Conservation (phyloP, 148 eudicot species). For the Amaranthus hypochondriacus region DNA sequence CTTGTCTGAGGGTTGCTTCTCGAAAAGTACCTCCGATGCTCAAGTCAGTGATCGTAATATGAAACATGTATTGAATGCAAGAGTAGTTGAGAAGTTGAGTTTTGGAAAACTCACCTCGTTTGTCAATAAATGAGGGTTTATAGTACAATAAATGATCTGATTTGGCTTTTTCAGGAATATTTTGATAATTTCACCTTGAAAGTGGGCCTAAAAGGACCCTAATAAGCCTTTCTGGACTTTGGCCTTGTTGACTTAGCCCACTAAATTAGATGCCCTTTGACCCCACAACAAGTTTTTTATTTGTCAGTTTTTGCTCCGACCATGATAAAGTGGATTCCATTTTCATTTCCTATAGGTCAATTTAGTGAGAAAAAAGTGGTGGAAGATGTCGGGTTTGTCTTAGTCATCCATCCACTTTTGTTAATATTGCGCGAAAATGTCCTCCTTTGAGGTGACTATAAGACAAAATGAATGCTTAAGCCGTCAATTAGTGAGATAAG, state of each 20-base stretch:
- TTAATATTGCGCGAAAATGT: not conserved
- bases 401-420: not conserved
- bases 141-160: no score
- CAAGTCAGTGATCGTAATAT: not conserved
- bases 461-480: conserved; percentile 16
- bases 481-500: conserved; percentile 21
- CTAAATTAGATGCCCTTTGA: no score
- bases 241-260: no score
- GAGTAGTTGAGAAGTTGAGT: not conserved
- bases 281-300: no score
- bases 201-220: no score
- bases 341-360: not conserved
- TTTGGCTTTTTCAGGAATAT: not conserved
- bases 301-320: no score
- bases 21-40: no score
- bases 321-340: no score
- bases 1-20: no score
- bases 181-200: not conserved
- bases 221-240: no score
- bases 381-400: conserved; percentile 1
- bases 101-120: no score
- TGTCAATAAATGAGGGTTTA: no score
- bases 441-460: not conserved
- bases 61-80: not conserved
- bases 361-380: not conserved